Base-by-base conservation (phyloP, 257 asterid genomes). In the Plantago elongata region DNA sequence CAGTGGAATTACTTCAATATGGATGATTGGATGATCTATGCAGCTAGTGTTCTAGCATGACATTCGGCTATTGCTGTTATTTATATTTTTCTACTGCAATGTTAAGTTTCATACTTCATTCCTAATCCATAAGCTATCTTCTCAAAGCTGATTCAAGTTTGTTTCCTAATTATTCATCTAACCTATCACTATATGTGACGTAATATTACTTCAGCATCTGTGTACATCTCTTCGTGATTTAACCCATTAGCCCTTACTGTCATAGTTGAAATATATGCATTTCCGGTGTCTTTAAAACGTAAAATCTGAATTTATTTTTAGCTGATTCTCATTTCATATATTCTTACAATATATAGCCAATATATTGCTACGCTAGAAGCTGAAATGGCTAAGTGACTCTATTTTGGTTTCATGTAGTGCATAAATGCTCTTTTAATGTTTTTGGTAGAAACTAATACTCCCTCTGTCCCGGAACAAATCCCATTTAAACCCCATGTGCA, bases 221-320 rank as follows among this genome's bases (percentile, higher is more conserved):
- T 18, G 56, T 37, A 18, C n/a, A 51, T 51, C 12, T 8, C 27
- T 51, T 51, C 34, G 12, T 51, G 34, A 51, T 9, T 51, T 29
- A 51, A 13, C 34, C 57, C 57, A 18, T 9, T 51, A 14, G 1
- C 8, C 57, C 37, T 9, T 51, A 51, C n/a, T 51, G 38, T 37
- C 0, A 51, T 51, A 51, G 11, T 17, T 22, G 27, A 22, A 22
- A 22, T 22, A 22, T 22, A 22, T 22, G 27, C 27, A 22, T 2
- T 22, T 22, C 27, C 27, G 1, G 27, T 22, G 27, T 22, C 27
- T 22, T 1, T 22, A 22, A 71, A 70, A 45, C 52, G 57, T 37
- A n/a, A n/a, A n/a, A n/a, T n/a, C n/a, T 40, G 47, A 63, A 48
- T 74, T 52, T 22, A 58, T 63, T 63, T 51, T 15, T 22, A 63